Conservation (phyloP, 164 flowering plant genomes). For the Tetrastigma voinierianum region DNA sequence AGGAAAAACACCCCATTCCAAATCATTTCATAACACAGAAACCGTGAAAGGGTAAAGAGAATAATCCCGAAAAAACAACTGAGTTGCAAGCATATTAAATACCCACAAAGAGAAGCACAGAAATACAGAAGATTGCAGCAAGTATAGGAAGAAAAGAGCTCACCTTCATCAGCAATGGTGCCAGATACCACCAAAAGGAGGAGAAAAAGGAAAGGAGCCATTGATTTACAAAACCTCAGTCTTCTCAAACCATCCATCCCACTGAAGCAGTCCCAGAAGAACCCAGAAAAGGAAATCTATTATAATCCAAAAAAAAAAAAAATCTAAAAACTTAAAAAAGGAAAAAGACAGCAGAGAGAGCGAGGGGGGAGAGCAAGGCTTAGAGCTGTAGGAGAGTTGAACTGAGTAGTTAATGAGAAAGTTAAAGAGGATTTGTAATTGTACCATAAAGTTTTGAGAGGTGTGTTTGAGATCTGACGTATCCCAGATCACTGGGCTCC, state of each 20-base stretch:
- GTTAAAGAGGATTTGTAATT: not conserved
- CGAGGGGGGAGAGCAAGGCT: not conserved
- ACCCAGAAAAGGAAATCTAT: constrained; percentile 1
- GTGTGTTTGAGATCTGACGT: constrained; percentile 1
- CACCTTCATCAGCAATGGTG: constrained; percentile 26
- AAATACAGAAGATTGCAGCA: not conserved
- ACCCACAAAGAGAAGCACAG: not conserved
- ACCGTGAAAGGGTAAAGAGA: not conserved
- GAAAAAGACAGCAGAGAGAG: constrained; percentile 2
- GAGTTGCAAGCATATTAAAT: not conserved
- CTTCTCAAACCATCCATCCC: constrained; percentile 12
- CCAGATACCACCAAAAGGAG: constrained; percentile 18
- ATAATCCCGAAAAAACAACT: not conserved
- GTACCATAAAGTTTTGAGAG: not conserved
- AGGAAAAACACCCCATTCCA: not conserved
- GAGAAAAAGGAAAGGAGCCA: constrained; percentile 16
- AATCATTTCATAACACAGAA: not conserved
- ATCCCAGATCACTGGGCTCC: too few relatives aligned
- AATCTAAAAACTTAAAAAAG: not conserved
- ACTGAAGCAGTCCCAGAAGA: not conserved
- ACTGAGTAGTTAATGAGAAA: not conserved
- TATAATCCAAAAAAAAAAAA: not conserved
- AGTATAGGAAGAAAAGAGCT: constrained; percentile 6
- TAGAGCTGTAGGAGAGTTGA: not conserved
- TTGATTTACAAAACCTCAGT: not conserved